Percentiles rank a stretch among this genome's conserved stretches.
phyloP scores from a whole-genome alignment of 139 green algal genomes.

The Zygnema circumcarinatum region DNA sequence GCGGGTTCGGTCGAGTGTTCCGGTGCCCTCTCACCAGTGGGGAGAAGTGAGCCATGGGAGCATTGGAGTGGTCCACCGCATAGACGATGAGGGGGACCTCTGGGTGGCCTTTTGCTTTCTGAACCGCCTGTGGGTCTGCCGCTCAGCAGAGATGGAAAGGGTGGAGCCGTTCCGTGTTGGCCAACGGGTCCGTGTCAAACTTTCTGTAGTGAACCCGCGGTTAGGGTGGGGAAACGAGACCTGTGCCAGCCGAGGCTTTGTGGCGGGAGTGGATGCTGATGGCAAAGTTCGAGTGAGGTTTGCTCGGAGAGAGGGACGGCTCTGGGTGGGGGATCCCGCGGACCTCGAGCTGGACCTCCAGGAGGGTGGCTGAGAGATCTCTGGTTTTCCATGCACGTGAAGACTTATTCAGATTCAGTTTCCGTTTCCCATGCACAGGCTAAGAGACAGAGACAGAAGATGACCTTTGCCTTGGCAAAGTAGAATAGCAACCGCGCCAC shows the following conservation, averaged over 20 bases:
- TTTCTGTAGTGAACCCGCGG: slow-evolving; percentile 13
- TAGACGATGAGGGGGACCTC: slow-evolving; percentile 26
- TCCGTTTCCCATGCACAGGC: background rate
- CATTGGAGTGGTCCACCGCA: slow-evolving; percentile 38
- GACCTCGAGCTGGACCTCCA: slow-evolving; percentile 24
- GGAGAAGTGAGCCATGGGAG: slow-evolving; percentile 36
- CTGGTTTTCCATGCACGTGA: background rate
- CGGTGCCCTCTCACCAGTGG: slow-evolving; percentile 30
- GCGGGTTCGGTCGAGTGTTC: slow-evolving; percentile 14
- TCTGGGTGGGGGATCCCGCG: slow-evolving; percentile 29
- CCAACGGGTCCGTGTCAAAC: slow-evolving; percentile 20
- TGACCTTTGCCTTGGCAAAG: background rate
- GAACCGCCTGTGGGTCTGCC: slow-evolving; percentile 25
- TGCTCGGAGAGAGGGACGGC: slow-evolving; percentile 11
- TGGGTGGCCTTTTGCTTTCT: slow-evolving; percentile 39
- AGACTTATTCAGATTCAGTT: background rate
- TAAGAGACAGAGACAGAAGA: background rate
- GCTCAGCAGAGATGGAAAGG: slow-evolving; percentile 12
- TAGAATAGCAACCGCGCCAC: background rate
- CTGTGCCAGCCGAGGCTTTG: slow-evolving; percentile 13
- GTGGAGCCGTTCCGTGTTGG: slow-evolving; percentile 27
- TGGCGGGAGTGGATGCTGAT: slow-evolving; percentile 30
- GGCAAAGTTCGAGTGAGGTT: slow-evolving; percentile 24
- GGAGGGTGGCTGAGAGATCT: background rate
- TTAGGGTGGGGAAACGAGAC: slow-evolving; percentile 40